phyloP scores from a whole-genome alignment of 768 basidiomycete genomes.

The Lentinula aciculospora region DNA sequence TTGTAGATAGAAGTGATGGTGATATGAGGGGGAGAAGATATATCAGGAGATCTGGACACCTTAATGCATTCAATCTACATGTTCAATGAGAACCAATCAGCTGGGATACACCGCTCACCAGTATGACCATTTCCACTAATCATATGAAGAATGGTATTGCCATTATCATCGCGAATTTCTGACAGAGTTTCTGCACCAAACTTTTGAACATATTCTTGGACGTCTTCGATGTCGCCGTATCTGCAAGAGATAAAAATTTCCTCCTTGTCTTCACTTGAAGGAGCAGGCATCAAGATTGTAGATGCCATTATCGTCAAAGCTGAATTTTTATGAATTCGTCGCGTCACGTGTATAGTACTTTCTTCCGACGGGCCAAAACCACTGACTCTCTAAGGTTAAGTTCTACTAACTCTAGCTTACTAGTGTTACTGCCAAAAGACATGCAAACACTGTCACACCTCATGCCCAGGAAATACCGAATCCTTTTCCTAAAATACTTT shows the following conservation, averaged over 20 bases:
- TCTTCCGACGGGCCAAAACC: not conserved
- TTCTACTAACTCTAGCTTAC: too few relatives aligned
- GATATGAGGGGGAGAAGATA: conserved; percentile 62
- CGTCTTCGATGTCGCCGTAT: conserved; percentile 83
- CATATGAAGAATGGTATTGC: conserved; percentile 85
- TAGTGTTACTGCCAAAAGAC: not conserved
- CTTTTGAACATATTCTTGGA: conserved; percentile 55
- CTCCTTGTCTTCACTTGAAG: conserved; percentile 50
- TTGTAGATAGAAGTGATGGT: conserved; percentile 48
- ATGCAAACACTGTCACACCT: not conserved
- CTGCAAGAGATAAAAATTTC: conserved; percentile 80
- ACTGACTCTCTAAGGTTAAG: too few relatives aligned
- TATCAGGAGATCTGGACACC: conserved; percentile 63
- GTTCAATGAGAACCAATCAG: conserved; percentile 7
- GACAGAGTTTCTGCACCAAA: conserved; percentile 49
- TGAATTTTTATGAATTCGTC: not conserved
- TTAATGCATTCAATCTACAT: conserved; percentile 38
- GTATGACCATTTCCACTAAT: conserved; percentile 81
- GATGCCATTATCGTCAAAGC: not conserved
- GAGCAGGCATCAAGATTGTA: conserved; percentile 16
- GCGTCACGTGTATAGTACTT: too few relatives aligned
- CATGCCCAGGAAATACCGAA: not conserved
- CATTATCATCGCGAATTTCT: conserved; percentile 62
- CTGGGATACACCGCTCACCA: conserved; percentile 42
- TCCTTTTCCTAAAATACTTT: not conserved